A percentile compares a stretch with the other conserved stretches of the same genome.
These are phyloP conservation scores for Corymbia calophylla DNA, from an alignment of 441 rosid species.

Conservation along the genomic window DNA sequence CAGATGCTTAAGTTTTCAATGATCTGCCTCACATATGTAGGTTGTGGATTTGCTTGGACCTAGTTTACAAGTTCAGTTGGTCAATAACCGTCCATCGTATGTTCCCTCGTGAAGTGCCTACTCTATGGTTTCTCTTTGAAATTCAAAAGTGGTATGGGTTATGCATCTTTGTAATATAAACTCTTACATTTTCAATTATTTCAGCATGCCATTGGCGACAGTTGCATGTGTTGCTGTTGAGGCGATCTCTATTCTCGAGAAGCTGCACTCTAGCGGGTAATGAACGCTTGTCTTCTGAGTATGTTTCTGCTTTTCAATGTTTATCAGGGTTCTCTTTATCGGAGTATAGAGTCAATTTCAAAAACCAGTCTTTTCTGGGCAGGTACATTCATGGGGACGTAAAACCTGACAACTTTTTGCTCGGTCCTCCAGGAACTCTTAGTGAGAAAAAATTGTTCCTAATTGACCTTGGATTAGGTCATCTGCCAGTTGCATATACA, in stretches of 20 bases:
- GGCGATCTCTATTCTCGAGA: constrained; percentile 3
- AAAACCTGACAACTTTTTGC: constrained; percentile 4
- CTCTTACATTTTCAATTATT: too few relatives aligned
- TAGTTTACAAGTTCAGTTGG: constrained; percentile 1
- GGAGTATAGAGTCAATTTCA: too few relatives aligned
- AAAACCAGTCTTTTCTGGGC: neutral
- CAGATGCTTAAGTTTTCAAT: neutral
- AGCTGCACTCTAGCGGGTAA: constrained; percentile 12
- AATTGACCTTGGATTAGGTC: constrained; percentile 5
- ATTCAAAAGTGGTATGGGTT: neutral
- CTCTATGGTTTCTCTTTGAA: neutral
- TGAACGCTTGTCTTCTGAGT: neutral
- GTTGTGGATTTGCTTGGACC: constrained; percentile 8
- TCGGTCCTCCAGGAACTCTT: constrained; percentile 1
- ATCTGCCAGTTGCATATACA: neutral
- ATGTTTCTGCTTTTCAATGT: neutral
- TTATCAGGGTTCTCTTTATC: neutral
- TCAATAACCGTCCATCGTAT: neutral
- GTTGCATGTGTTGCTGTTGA: constrained; percentile 7
- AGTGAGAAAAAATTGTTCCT: constrained; percentile 1
- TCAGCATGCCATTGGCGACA: neutral
- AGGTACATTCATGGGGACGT: constrained; percentile 1
- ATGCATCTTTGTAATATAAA: neutral
- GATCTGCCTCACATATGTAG: neutral
- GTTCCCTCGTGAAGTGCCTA: neutral